Percentiles rank a stretch among this genome's conserved stretches.
phyloP scores from a whole-genome alignment of 2,329 filamentous ascomycete genomes.

The Pseudogymnoascus sp. region DNA sequence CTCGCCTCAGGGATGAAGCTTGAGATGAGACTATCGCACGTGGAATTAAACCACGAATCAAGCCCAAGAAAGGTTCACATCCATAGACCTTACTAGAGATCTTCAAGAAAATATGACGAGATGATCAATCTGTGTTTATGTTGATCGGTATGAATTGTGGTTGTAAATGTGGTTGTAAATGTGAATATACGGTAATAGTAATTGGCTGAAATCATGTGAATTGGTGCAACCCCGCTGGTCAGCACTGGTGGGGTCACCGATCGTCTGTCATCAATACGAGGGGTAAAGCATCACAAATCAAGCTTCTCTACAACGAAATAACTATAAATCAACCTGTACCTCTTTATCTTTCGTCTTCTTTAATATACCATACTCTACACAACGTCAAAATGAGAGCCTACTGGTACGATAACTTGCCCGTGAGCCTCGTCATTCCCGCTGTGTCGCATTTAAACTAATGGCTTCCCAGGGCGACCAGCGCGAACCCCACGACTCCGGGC shows the following conservation, averaged over 20 bases:
- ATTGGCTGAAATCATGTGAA: slow-evolving; percentile 10
- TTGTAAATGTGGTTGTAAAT: slow-evolving; percentile 4
- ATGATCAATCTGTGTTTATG: background rate
- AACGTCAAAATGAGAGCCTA: slow-evolving; percentile 55
- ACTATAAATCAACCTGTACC: background rate
- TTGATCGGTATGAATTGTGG: slow-evolving; percentile 3
- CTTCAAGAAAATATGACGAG: background rate
- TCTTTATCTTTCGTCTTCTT: background rate
- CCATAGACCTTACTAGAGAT: background rate
- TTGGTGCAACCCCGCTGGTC: slow-evolving; percentile 8
- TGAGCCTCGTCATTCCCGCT: slow-evolving; percentile 29
- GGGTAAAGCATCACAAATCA: background rate
- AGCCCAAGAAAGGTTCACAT: background rate
- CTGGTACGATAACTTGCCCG: slow-evolving; percentile 59
- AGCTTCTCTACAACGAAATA: slow-evolving; percentile 1
- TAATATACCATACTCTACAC: background rate
- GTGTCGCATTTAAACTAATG: slow-evolving; percentile 13
- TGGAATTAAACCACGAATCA: slow-evolving; percentile 3
- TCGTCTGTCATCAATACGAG: background rate
- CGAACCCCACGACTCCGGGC: slow-evolving; percentile 77
- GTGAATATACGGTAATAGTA: background rate
- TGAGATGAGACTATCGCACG: background rate
- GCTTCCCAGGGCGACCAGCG: slow-evolving; percentile 77
- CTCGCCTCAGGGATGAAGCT: background rate
- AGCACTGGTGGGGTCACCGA: background rate